Base-by-base conservation (phyloP, 345 rosid species). In the Hibiscus mutabilis region DNA sequence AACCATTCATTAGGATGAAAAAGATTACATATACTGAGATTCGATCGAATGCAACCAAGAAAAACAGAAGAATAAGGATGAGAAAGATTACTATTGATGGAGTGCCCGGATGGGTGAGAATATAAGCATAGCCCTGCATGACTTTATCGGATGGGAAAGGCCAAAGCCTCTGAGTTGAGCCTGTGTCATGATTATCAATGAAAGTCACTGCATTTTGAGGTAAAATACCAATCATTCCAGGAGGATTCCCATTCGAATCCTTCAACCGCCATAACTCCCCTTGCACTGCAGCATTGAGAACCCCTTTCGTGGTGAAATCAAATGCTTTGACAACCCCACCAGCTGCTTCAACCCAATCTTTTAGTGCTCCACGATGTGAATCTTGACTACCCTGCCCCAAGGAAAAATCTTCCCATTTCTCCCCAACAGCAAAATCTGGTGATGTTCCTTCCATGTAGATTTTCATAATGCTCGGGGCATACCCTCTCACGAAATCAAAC, bases 261-360 rank as follows among this genome's bases (percentile, higher is more conserved):
- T 74, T 89, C 69, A 94, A 76, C 62, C 96, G 81, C 93, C 95
- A 86, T 13, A 94, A 69, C 80, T 87, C 89, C 56, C 96, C 98
- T 72, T 81, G 60, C 51, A 91, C 96, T 0, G 96, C 96, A 1
- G 81, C 85, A 66, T 89, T 90, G 65, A 94, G 91, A 16, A 91
- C 82, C 60, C 96, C 96, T 77, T 87, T 94, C 8, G 98, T 87
- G 11, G 95, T 88, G 77, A 94, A 91, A 81, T 94, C 98, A 72
- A 91, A 91, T 16, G 97, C 97, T 15, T 79, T 73, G 63, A 84
- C 78, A 0, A 72, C 77, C 49, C 96, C 90, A 11, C 92, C 89
- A 0, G 86, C 95, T 4, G 80, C 87, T 49, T 76, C 74, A 66
- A 87, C 75, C 97, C 2, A 25, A 25, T 25, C 2, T 25, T 25